phyloP scores from a whole-genome alignment of 78 protist species.

The Chrysochromulina tobinii region DNA sequence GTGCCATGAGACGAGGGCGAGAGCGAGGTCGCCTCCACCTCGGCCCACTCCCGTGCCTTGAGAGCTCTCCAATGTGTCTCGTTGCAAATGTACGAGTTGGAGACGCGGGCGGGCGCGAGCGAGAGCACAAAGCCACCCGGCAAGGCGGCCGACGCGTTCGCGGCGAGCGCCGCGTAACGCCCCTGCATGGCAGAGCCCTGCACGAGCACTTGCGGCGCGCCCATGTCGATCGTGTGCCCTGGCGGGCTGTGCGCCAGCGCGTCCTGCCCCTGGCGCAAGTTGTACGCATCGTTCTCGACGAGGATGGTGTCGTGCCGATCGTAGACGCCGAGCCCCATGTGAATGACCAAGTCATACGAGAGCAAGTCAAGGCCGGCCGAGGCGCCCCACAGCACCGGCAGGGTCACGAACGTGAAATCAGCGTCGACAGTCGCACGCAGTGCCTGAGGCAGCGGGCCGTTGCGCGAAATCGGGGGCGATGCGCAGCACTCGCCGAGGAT shows the following conservation, averaged over 20 bases:
- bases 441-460: not conserved
- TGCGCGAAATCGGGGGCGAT: not conserved
- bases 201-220: not conserved
- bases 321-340: constrained; percentile 17
- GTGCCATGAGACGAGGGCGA: too few relatives aligned
- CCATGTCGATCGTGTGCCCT: not conserved
- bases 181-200: not conserved
- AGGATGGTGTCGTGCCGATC: not conserved
- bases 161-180: not conserved
- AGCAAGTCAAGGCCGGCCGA: not conserved
- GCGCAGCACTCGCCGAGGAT: not conserved
- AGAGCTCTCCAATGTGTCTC: not conserved
- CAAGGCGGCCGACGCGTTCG: not conserved
- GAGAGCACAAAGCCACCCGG: not conserved
- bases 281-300: not conserved
- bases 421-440: not conserved
- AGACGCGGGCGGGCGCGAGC: not conserved
- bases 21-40: not conserved
- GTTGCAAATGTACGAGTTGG: not conserved
- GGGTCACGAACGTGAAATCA: not conserved
- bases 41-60: not conserved
- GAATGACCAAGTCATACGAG: not conserved
- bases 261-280: not conserved
- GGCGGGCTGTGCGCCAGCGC: not conserved
- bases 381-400: not conserved